A percentile compares a stretch with the other conserved stretches of the same genome.
These are phyloP conservation scores for Neohortaea acidophila DNA, from an alignment of 495 filamentous ascomycete species.

Conservation along the genomic window DNA sequence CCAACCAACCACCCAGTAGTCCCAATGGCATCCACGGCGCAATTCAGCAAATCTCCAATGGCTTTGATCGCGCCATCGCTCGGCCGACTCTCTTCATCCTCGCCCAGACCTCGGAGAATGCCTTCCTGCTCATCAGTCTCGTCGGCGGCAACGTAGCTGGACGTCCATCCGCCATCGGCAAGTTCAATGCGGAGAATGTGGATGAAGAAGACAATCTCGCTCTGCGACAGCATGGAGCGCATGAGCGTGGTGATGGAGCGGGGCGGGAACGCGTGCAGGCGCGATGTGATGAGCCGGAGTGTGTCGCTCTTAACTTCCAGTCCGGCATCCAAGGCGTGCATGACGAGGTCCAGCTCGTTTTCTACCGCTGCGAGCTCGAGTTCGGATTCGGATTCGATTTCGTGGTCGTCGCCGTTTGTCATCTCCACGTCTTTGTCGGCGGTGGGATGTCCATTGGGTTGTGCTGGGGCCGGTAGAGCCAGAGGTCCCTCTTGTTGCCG, in stretches of 20 bases:
- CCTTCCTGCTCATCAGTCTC: slow-evolving; percentile 25
- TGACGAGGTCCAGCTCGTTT: slow-evolving; percentile 22
- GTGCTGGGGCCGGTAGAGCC: neutral
- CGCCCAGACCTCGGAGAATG: neutral
- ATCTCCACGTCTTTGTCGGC: neutral
- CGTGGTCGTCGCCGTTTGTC: slow-evolving; percentile 19
- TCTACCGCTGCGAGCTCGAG: slow-evolving; percentile 22
- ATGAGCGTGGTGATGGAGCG: slow-evolving; percentile 43
- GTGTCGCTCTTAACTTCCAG: slow-evolving; percentile 18
- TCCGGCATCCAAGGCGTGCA: slow-evolving; percentile 23
- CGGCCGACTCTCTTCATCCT: slow-evolving; percentile 3
- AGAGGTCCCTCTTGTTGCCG: neutral
- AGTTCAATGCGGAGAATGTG: slow-evolving; percentile 55
- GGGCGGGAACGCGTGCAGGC: slow-evolving; percentile 48
- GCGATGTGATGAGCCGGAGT: slow-evolving; percentile 35
- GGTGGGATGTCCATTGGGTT: neutral
- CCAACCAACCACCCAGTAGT: slow-evolving; percentile 64
- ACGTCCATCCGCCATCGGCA: slow-evolving; percentile 50
- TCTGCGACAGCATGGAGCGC: slow-evolving; percentile 45
- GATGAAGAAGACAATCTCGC: slow-evolving; percentile 58
- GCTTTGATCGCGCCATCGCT: slow-evolving; percentile 24
- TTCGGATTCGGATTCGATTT: slow-evolving; percentile 11
- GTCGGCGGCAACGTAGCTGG: slow-evolving; percentile 38
- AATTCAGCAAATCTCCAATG: slow-evolving; percentile 53
- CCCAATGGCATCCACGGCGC: slow-evolving; percentile 72